These are phyloP conservation scores for Stentor roeselii DNA, from an alignment of 73 alveolate genomes.

Conservation along the genomic window DNA sequence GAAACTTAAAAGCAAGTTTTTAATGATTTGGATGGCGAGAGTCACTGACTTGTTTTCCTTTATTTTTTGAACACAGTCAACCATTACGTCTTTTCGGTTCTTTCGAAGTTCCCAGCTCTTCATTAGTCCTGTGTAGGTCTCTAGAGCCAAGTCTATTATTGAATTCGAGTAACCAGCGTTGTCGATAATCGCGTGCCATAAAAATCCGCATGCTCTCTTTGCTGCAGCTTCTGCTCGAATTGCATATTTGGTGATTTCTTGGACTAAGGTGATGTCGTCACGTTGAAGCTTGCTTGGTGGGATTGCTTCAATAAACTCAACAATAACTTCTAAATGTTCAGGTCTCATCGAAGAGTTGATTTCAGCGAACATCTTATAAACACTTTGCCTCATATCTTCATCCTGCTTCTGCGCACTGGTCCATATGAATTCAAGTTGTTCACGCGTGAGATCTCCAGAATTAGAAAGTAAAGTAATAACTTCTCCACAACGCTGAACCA, in stretches of 20 bases:
- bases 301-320: constrained; percentile 37
- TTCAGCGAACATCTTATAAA: constrained; percentile 63
- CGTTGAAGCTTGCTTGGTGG: constrained; percentile 45
- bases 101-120: constrained; percentile 1
- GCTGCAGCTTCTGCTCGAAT: constrained; percentile 30
- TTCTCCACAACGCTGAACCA: constrained; percentile 71
- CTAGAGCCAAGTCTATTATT: constrained; percentile 22
- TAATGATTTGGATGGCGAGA: constrained; percentile 20
- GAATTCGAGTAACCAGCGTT: not conserved
- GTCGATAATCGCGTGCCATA: not conserved
- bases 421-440: constrained; percentile 71
- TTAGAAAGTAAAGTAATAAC: constrained; percentile 58
- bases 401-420: constrained; percentile 58
- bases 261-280: constrained; percentile 59
- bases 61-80: constrained; percentile 26
- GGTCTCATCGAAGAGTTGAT: constrained; percentile 37
- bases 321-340: constrained; percentile 41
- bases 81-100: constrained; percentile 20
- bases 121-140: not conserved
- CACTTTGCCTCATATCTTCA: constrained; percentile 57
- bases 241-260: constrained; percentile 48
- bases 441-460: constrained; percentile 47
- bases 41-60: constrained; percentile 23
- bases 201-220: constrained; percentile 6
- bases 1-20: constrained; percentile 28